These are phyloP conservation scores for Limonium bicolor DNA, from an alignment of 148 eudicot genomes.

Conservation along the genomic window DNA sequence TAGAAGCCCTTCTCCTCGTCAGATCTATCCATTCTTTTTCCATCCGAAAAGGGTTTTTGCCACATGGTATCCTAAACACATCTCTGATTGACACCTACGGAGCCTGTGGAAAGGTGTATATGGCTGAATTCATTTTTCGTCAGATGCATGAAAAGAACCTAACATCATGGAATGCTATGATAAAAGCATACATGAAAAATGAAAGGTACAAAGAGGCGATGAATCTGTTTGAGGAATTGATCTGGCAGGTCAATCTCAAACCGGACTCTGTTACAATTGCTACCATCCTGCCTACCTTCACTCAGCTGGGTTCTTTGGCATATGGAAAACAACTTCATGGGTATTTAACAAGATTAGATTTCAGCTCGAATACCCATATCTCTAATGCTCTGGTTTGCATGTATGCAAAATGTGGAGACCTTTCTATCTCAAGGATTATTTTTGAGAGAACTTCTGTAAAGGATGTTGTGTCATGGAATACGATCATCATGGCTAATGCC, in stretches of 20 bases:
- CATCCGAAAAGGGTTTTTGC: slow-evolving; percentile 21
- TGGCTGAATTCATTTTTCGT: slow-evolving; percentile 23
- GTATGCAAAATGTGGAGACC: slow-evolving; percentile 73
- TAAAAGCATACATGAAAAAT: slow-evolving; percentile 44
- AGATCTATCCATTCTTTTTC: slow-evolving; percentile 41
- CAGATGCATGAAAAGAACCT: slow-evolving; percentile 22
- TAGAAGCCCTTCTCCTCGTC: slow-evolving; percentile 27
- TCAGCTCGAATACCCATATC: slow-evolving; percentile 14
- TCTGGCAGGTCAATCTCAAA: slow-evolving; percentile 12
- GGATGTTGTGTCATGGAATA: slow-evolving; percentile 74
- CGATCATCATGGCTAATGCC: slow-evolving; percentile 60
- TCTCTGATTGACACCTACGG: slow-evolving; percentile 56
- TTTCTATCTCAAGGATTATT: slow-evolving; percentile 20
- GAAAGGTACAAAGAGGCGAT: slow-evolving; percentile 28
- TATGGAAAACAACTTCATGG: slow-evolving; percentile 62
- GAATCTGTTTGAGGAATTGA: slow-evolving; percentile 16
- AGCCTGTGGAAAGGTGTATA: slow-evolving; percentile 21
- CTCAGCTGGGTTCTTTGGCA: slow-evolving; percentile 38
- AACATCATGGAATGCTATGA: slow-evolving; percentile 52
- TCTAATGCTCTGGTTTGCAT: slow-evolving; percentile 40
- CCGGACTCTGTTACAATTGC: slow-evolving; percentile 45
- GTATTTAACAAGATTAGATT: slow-evolving; percentile 12
- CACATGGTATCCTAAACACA: slow-evolving; percentile 40
- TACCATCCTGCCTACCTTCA: slow-evolving; percentile 40
- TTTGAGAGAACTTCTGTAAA: slow-evolving; percentile 28